Percentiles rank a stretch among this genome's conserved stretches.
Evolutionary conservation across 2,329 filamentous ascomycete species (phyloP).

Genomic region (Didymella keratinophila): DNA sequence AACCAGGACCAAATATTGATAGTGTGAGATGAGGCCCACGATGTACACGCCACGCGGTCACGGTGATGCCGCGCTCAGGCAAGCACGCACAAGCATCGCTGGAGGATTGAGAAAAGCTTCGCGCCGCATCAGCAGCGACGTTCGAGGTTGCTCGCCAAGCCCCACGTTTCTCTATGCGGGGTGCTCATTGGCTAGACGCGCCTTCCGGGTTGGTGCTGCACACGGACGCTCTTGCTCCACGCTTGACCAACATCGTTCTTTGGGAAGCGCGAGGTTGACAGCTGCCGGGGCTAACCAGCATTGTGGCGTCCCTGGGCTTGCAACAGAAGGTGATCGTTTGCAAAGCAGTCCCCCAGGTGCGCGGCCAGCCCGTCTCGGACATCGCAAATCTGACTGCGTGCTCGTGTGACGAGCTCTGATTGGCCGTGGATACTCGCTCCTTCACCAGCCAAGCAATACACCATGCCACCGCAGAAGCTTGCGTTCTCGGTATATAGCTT

Average conservation of each 20-base stretch:
- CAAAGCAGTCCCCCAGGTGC: constrained; percentile 2
- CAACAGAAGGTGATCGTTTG: constrained; percentile 8
- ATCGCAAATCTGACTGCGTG: constrained; percentile 19
- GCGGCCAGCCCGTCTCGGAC: constrained; percentile 13
- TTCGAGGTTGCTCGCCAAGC: constrained; percentile 7
- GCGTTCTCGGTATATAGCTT: constrained; percentile 18
- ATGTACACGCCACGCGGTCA: constrained; percentile 11
- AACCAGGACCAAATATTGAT: background rate
- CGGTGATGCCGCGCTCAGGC: constrained; percentile 10
- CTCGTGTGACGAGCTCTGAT: constrained; percentile 14
- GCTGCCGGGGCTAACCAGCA: constrained; percentile 14
- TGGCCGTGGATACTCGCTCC: constrained; percentile 5
- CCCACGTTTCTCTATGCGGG: constrained; percentile 14
- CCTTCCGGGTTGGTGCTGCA: constrained; percentile 4
- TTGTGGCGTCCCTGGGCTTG: constrained; percentile 15
- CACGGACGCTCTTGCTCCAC: constrained; percentile 11
- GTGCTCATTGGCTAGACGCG: constrained; percentile 10
- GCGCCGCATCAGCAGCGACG: constrained; percentile 6
- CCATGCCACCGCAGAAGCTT: constrained; percentile 10
- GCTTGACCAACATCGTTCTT: constrained; percentile 16
- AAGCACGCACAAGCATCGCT: constrained; percentile 15
- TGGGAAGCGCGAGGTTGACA: constrained; percentile 13
- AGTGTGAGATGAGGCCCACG: background rate
- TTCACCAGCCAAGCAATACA: constrained; percentile 15
- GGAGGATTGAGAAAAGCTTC: constrained; percentile 15